Conservation (phyloP, 495 filamentous ascomycete species). For the Darksidea phi region DNA sequence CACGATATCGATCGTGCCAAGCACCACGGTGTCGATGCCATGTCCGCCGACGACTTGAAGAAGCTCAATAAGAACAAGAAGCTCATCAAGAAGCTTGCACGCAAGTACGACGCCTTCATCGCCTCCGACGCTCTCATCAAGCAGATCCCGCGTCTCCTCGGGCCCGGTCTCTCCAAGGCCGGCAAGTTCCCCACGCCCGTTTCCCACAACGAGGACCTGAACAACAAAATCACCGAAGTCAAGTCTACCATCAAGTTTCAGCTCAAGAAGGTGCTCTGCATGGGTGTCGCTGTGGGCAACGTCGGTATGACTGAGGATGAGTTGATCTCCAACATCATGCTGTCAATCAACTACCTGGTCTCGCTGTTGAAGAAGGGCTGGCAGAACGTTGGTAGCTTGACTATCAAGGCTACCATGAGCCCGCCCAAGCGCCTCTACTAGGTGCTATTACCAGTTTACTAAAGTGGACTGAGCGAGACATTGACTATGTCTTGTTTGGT, state of each 20-base stretch:
- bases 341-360: slow-evolving; percentile 99
- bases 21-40: slow-evolving; percentile 94
- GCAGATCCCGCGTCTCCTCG: slow-evolving; percentile 98
- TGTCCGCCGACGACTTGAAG: slow-evolving; percentile 97
- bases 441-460: slow-evolving; percentile 32
- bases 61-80: slow-evolving; percentile 99
- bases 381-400: slow-evolving; percentile 99
- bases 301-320: slow-evolving; percentile 96
- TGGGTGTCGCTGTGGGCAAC: slow-evolving; percentile 98
- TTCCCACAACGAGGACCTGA: slow-evolving; percentile 90
- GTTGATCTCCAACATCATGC: slow-evolving; percentile 92
- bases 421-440: slow-evolving; percentile 97
- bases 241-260: slow-evolving; percentile 99
- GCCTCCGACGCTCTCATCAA: slow-evolving; percentile 95
- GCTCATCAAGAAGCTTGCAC: slow-evolving; percentile 99
- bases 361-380: slow-evolving; percentile 99
- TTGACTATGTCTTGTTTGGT: not conserved
- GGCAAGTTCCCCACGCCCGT: slow-evolving; percentile 99
- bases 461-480: not conserved
- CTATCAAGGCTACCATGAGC: slow-evolving; percentile 99
- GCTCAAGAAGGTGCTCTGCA: slow-evolving; percentile 99
- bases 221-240: slow-evolving; percentile 93
- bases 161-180: slow-evolving; percentile 61
- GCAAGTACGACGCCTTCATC: slow-evolving; percentile 99
- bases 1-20: slow-evolving; percentile 99